Evolutionary conservation across 1,139 yeast species (phyloP).

Genomic region (Blastobotrys arbuscula): DNA sequence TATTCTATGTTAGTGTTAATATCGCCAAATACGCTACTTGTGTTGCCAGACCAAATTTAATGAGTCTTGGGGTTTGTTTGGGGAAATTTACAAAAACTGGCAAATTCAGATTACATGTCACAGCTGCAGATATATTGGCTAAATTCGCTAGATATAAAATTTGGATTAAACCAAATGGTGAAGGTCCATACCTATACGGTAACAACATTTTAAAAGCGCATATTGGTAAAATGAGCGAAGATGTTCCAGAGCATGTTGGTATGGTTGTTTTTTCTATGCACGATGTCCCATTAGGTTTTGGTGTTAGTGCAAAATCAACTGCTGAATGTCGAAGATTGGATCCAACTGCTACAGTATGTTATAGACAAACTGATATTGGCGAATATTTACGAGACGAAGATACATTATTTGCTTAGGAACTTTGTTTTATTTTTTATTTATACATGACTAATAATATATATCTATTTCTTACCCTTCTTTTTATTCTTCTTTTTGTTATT

Average conservation of each 20-base stretch:
- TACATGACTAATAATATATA: neutral
- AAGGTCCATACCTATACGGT: constrained; percentile 96
- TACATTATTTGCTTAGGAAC: constrained; percentile 70
- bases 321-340: constrained; percentile 79
- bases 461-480: constrained; percentile 42
- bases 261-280: constrained; percentile 85
- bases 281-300: constrained; percentile 93
- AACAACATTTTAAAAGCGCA: constrained; percentile 96
- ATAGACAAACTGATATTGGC: constrained; percentile 97
- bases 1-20: constrained; percentile 80
- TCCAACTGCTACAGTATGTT: constrained; percentile 92
- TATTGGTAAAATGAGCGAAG: constrained; percentile 93
- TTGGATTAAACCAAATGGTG: constrained; percentile 97
- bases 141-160: constrained; percentile 88
- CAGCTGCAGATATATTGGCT: constrained; percentile 77
- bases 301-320: constrained; percentile 92
- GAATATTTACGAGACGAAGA: constrained; percentile 98
- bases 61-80: constrained; percentile 89
- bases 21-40: constrained; percentile 86
- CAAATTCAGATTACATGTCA: constrained; percentile 88
- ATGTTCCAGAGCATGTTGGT: constrained; percentile 97
- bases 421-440: constrained; percentile 6
- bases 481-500: constrained; percentile 44
- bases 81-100: constrained; percentile 98
- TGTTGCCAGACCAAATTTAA: constrained; percentile 78